Evolutionary conservation across 805 yeast genomes (phyloP).

Genomic region (Maudiozyma serrabonitensis): DNA sequence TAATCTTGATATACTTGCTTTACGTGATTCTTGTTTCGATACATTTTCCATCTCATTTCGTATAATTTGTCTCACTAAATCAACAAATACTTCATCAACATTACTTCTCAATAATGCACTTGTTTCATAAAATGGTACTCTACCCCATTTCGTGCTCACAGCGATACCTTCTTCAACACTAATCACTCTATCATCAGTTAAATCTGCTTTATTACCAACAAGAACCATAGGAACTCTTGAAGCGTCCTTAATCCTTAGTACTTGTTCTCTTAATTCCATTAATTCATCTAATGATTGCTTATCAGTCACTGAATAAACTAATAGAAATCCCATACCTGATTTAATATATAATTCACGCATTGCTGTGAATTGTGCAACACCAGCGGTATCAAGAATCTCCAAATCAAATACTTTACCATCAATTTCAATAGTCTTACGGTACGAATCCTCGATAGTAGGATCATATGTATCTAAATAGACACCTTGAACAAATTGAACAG

Average conservation of each 20-base stretch:
- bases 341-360: slow-evolving; percentile 86
- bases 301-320: slow-evolving; percentile 79
- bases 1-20: slow-evolving; percentile 2
- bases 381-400: slow-evolving; percentile 88
- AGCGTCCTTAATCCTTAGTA: slow-evolving; percentile 70
- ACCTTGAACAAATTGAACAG: slow-evolving; percentile 88
- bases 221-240: slow-evolving; percentile 75
- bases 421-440: slow-evolving; percentile 76
- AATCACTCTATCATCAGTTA: slow-evolving; percentile 63
- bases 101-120: slow-evolving; percentile 86
- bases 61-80: slow-evolving; percentile 77
- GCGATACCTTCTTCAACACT: slow-evolving; percentile 74
- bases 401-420: slow-evolving; percentile 82
- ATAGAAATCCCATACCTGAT: slow-evolving; percentile 80
- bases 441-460: slow-evolving; percentile 95
- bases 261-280: slow-evolving; percentile 72
- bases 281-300: slow-evolving; percentile 69
- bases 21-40: slow-evolving; percentile 7
- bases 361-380: slow-evolving; percentile 90
- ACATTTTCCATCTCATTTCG: slow-evolving; percentile 27
- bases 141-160: slow-evolving; percentile 79
- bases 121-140: slow-evolving; percentile 85
- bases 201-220: slow-evolving; percentile 86
- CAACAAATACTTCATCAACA: slow-evolving; percentile 84
- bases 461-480: slow-evolving; percentile 86